Evolutionary conservation across 805 yeast species (phyloP).

Genomic region (Debaryomyces tyrocola): DNA sequence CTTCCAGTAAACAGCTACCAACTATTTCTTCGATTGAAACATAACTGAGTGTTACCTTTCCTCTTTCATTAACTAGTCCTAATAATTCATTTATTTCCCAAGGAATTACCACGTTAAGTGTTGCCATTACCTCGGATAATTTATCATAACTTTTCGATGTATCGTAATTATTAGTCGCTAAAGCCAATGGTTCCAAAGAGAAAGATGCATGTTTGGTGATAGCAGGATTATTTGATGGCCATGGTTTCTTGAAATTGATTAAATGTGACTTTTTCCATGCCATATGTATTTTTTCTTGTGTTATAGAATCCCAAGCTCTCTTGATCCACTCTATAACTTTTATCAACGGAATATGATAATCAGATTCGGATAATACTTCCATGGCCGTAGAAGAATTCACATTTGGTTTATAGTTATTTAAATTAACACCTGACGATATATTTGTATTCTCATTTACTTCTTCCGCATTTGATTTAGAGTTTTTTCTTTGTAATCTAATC

Average conservation of each 20-base stretch:
- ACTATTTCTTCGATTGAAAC: constrained; percentile 61
- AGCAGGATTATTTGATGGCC: constrained; percentile 26
- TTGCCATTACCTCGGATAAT: constrained; percentile 44
- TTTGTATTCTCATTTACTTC: not conserved
- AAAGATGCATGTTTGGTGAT: constrained; percentile 13
- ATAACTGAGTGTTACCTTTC: constrained; percentile 45
- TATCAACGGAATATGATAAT: constrained; percentile 50
- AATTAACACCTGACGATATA: not conserved
- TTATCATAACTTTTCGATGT: constrained; percentile 37
- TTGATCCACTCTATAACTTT: constrained; percentile 60
- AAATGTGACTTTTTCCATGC: constrained; percentile 39
- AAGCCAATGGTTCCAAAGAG: not conserved
- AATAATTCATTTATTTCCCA: constrained; percentile 60
- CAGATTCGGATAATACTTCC: constrained; percentile 38
- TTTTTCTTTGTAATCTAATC: constrained; percentile 33
- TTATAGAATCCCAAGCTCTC: constrained; percentile 51
- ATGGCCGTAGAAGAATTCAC: constrained; percentile 4
- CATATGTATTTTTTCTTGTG: constrained; percentile 28
- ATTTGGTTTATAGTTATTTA: not conserved
- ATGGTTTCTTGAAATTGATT: constrained; percentile 22
- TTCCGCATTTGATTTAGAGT: constrained; percentile 9
- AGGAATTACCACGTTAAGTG: constrained; percentile 49
- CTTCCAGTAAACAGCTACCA: constrained; percentile 57
- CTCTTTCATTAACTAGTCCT: constrained; percentile 48
- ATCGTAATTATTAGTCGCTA: constrained; percentile 10